Base-by-base conservation (phyloP, 768 basidiomycete genomes). In the Tylopilus intermedius region DNA sequence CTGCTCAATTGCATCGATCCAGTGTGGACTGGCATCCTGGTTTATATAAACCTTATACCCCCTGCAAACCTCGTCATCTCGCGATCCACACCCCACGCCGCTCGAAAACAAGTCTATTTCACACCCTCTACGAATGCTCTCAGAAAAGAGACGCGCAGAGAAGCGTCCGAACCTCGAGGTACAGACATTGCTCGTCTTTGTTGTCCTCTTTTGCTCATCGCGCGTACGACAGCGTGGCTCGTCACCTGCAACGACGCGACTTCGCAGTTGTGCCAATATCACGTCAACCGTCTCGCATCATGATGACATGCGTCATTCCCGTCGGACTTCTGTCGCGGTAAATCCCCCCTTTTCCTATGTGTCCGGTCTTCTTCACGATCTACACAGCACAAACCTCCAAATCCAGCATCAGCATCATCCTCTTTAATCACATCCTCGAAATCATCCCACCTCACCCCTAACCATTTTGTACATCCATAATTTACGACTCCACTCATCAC, bases 81-180 rank as follows among this genome's bases (percentile, higher is more conserved):
- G 53, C 46, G 55, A 62, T 53, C 32, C 50, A 5, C 15, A 59
- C 33, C 54, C 47, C 5, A 11, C 55, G 27, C 39, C 47, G 37
- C 46, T 45, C n/a, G 37, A 48, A 47, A 35, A 35, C 2, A 48
- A 48, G 11, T 18, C 49, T 7, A 1, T 37, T 0, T 32, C 42
- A 13, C 50, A 39, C 18, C 30, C 43, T 15, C n/a, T 47, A 4
- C 26, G 18, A 18, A 38, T 9, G n/a, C 1, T 50, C 27, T 33
- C 37, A 5, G 37, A 51, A 32, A 29, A 51, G 30, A 66, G 40
- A 52, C 56, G 50, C 53, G 47, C 14, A 14, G 51, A 56, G 10
- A 6, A 48, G 22, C 41, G 43, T 45, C 26, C 46, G 10, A 44
- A 41, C 46, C 29, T 50, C 27, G 55, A 59, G 51, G 67, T 68